phyloP scores from a whole-genome alignment of 2,329 filamentous ascomycete genomes.

The Onygenales sp. region DNA sequence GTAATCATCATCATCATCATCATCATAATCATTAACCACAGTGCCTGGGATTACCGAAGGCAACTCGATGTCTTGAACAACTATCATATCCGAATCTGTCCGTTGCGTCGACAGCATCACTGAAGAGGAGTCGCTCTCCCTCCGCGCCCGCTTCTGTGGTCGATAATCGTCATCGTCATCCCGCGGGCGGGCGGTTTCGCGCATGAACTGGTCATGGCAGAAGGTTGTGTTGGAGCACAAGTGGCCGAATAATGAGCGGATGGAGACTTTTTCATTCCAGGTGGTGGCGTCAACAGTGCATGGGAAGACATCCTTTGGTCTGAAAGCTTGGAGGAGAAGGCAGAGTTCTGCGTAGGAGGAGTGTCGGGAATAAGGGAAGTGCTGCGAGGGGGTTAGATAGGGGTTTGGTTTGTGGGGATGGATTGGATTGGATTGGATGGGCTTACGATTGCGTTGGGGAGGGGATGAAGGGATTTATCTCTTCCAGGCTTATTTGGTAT shows the following conservation, averaged over 20 bases:
- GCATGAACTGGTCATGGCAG: slow-evolving; percentile 56
- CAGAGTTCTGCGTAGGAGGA: slow-evolving; percentile 77
- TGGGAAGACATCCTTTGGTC: slow-evolving; percentile 68
- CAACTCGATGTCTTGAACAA: not conserved
- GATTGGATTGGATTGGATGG: not conserved
- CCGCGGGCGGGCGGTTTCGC: slow-evolving; percentile 18
- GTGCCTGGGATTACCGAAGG: not conserved
- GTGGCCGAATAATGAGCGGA: slow-evolving; percentile 61
- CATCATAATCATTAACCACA: not conserved
- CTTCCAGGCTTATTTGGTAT: not conserved
- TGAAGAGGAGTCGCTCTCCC: slow-evolving; percentile 7
- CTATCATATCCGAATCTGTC: slow-evolving; percentile 2
- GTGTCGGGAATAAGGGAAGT: slow-evolving; percentile 81
- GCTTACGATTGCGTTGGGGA: slow-evolving; percentile 28
- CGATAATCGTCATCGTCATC: slow-evolving; percentile 10
- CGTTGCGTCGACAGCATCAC: slow-evolving; percentile 6
- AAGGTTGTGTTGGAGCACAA: slow-evolving; percentile 55
- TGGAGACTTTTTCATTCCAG: slow-evolving; percentile 58
- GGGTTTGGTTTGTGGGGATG: not conserved
- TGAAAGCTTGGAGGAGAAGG: slow-evolving; percentile 56
- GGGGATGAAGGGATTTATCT: slow-evolving; percentile 3
- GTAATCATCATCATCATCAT: not conserved
- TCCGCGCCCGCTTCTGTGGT: slow-evolving; percentile 6
- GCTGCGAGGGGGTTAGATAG: slow-evolving; percentile 18
- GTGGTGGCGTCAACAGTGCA: slow-evolving; percentile 59